Conservation (phyloP, 495 filamentous ascomycete species). For the Talaromyces nanjingensis region DNA sequence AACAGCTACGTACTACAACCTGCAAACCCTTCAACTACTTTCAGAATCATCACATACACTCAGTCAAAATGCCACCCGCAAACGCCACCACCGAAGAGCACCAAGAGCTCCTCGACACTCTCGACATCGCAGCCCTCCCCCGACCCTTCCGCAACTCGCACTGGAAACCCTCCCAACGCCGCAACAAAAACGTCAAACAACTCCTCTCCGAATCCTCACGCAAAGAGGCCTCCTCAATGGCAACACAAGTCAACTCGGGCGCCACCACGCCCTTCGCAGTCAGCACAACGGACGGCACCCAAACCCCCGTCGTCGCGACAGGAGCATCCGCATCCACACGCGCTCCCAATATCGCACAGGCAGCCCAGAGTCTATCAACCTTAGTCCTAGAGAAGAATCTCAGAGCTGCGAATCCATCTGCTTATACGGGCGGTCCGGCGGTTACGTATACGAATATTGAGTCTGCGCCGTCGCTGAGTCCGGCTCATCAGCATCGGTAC, state of each 20-base stretch:
- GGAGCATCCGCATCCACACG: conserved; percentile 29
- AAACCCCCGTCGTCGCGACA: conserved; percentile 51
- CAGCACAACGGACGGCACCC: conserved; percentile 42
- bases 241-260: conserved; percentile 77
- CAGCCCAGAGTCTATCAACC: conserved; percentile 73
- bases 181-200: conserved; percentile 97
- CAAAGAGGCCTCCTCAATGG: conserved; percentile 72
- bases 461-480: conserved; percentile 72
- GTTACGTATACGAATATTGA: conserved; percentile 96
- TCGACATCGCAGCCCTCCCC: conserved; percentile 75
- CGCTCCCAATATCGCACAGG: conserved; percentile 70
- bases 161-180: conserved; percentile 88
- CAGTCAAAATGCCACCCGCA: conserved; percentile 34
- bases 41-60: neutral
- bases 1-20: neutral
- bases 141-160: conserved; percentile 81
- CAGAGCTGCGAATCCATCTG: conserved; percentile 17
- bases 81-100: conserved; percentile 42
- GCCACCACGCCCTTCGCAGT: conserved; percentile 61
- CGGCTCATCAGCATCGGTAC: conserved; percentile 70
- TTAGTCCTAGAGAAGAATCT: conserved; percentile 75
- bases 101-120: conserved; percentile 65
- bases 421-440: conserved; percentile 47
- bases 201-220: conserved; percentile 84
- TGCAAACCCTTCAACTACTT: neutral